Base-by-base conservation (phyloP, 2,329 filamentous ascomycete species). In the Madurella mycetomatis region DNA sequence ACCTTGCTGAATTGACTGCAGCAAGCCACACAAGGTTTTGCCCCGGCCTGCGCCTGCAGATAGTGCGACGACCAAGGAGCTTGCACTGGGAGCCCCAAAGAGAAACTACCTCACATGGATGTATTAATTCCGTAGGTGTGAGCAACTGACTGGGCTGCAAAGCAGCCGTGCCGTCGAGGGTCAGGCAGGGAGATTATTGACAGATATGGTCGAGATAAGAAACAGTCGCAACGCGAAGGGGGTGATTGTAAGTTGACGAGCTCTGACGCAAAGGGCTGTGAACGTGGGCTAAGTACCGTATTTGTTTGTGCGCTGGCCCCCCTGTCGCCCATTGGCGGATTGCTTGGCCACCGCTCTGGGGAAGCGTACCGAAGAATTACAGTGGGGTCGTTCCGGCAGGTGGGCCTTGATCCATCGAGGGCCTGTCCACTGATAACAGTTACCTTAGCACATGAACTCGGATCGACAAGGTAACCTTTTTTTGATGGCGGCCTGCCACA, bases 241-340 rank as follows among this genome's bases (percentile, higher is more conserved):
- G 18, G 18, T 30, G 30, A 19, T 34, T 37, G 34, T 15, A 37
- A 2, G 48, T 37, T 55, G 49, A 37, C 41, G 17, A 39, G 32
- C 45, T 55, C 53, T 55, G 53, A 49, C 53, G 53, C 49, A 55
- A 55, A 32, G 41, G 47, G 42, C 43, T 25, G 7, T 18, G 15
- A 9, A 25, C 34, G 48, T 15, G 31, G 53, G 44, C 45, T 37
- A 11, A 12, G 34, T 11, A 37, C 34, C 34, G 9, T 37, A 51
- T 51, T 30, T 45, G 47, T 19, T n/a, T 55, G 44, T 48, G 49
- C 45, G 45, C 49, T 15, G 53, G 53, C 34, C 9, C 30, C 12
- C 1, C 32, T 3, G 25, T 25, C 41, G 34, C 32, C 40, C 44
- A 55, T 55, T 55, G 49, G 53, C 19, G 9, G 16, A 25, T 25